Evolutionary conservation across 2,329 filamentous ascomycete genomes (phyloP).

Genomic region (Ophiostoma montium): DNA sequence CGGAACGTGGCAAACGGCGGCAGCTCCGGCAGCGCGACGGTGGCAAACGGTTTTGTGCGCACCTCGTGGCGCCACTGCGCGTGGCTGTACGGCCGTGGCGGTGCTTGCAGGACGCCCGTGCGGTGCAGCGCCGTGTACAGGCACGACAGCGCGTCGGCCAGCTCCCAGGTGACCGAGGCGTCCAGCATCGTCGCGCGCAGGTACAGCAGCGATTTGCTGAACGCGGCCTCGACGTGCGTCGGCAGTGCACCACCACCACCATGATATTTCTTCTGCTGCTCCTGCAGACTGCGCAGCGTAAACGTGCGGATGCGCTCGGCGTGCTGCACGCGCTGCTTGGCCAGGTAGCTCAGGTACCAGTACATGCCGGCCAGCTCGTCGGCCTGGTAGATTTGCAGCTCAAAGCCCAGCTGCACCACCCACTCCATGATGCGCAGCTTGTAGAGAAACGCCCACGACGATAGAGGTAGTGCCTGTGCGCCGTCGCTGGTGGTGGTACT

Average conservation of each 20-base stretch:
- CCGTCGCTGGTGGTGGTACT: slow-evolving; percentile 18
- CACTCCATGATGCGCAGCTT: slow-evolving; percentile 81
- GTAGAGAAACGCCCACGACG: slow-evolving; percentile 80
- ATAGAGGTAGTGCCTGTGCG: slow-evolving; percentile 52
- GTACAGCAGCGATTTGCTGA: slow-evolving; percentile 36
- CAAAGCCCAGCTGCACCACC: slow-evolving; percentile 84
- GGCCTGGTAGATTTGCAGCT: slow-evolving; percentile 75
- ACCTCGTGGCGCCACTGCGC: slow-evolving; percentile 62
- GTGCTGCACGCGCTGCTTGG: slow-evolving; percentile 53
- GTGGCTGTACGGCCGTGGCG: slow-evolving; percentile 49
- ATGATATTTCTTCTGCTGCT: slow-evolving; percentile 2
- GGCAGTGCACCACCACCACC: too few species aligned
- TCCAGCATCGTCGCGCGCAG: slow-evolving; percentile 49
- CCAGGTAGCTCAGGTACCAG: slow-evolving; percentile 68
- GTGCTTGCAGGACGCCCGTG: slow-evolving; percentile 36
- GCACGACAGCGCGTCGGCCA: slow-evolving; percentile 39
- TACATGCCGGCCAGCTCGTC: slow-evolving; percentile 85
- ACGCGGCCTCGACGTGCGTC: slow-evolving; percentile 26
- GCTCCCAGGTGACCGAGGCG: slow-evolving; percentile 45
- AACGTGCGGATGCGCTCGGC: slow-evolving; percentile 60
- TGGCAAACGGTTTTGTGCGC: slow-evolving; percentile 72
- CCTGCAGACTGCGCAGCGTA: slow-evolving; percentile 28
- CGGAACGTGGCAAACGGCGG: slow-evolving; percentile 50
- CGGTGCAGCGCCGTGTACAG: slow-evolving; percentile 55
- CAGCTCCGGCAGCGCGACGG: slow-evolving; percentile 52